Conservation (phyloP, 352 stramenopile genomes). For the Globisporangium alternatum region DNA sequence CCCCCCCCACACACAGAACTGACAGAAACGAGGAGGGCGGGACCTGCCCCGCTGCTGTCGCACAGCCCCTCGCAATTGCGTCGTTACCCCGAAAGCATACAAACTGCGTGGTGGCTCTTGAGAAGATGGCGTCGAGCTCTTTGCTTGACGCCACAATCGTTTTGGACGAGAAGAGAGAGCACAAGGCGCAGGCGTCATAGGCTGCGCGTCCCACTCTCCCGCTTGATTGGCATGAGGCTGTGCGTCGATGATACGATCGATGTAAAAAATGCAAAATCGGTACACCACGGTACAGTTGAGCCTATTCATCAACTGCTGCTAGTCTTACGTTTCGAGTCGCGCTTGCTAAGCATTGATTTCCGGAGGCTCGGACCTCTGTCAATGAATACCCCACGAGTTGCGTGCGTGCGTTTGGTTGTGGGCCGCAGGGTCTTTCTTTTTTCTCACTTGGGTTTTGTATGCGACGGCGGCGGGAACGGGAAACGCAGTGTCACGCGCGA, state of each 20-base stretch:
- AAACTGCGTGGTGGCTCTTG: too few relatives aligned
- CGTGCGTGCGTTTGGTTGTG: slow-evolving; percentile 3
- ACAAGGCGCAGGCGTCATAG: background rate
- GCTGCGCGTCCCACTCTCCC: background rate
- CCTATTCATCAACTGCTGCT: background rate
- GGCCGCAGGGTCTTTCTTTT: slow-evolving; percentile 11
- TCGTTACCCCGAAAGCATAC: too few relatives aligned
- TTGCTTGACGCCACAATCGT: background rate
- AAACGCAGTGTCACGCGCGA: slow-evolving; percentile 1
- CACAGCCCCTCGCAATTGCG: too few relatives aligned
- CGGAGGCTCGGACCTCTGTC: background rate
- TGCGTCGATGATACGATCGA: background rate
- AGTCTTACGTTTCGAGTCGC: background rate
- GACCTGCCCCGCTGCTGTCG: too few relatives aligned
- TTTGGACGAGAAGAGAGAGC: background rate
- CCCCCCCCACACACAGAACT: too few relatives aligned
- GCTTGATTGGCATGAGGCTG: background rate
- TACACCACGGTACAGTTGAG: too few relatives aligned
- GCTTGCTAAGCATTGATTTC: background rate
- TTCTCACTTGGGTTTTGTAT: slow-evolving; percentile 9
- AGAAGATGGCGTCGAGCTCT: background rate
- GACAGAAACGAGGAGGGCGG: too few relatives aligned
- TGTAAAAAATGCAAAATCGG: too few relatives aligned
- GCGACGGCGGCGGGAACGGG: background rate
- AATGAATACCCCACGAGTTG: background rate